These are phyloP conservation scores for Camellia lanceoleosa DNA, from an alignment of 148 eudicot species.

Conservation along the genomic window DNA sequence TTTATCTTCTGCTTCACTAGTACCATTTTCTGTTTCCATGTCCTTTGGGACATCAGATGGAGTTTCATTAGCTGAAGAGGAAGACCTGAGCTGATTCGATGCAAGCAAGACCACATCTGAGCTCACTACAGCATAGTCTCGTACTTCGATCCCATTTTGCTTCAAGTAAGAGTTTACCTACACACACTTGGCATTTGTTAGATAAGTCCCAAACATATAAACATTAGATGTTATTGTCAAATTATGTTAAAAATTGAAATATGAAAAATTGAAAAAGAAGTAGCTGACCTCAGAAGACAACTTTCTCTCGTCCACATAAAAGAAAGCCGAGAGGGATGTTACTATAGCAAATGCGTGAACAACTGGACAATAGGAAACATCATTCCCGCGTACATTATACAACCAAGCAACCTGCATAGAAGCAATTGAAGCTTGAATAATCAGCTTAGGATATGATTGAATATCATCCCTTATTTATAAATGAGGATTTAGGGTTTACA, in stretches of 20 bases:
- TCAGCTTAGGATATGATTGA: too few relatives aligned
- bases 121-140: conserved; percentile 67
- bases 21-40: conserved; percentile 26
- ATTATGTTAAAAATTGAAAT: neutral
- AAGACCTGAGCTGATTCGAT: conserved; percentile 57
- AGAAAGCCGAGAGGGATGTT: conserved; percentile 61
- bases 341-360: conserved; percentile 92
- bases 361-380: conserved; percentile 88
- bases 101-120: conserved; percentile 73
- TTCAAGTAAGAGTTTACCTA: conserved; percentile 62
- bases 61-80: conserved; percentile 27
- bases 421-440: too few relatives aligned
- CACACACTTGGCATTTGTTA: conserved; percentile 4
- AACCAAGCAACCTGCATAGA: conserved; percentile 86
- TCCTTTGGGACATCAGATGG: conserved; percentile 20
- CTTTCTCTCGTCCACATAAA: conserved; percentile 79
- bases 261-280: neutral
- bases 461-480: too few relatives aligned
- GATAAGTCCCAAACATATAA: neutral
- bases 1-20: conserved; percentile 30
- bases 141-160: conserved; percentile 70
- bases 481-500: too few relatives aligned
- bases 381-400: conserved; percentile 82
- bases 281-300: conserved; percentile 79
- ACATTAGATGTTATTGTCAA: neutral